Conservation (phyloP, 371 early-diverging fungal species). For the Rhizopus stolonifer region DNA sequence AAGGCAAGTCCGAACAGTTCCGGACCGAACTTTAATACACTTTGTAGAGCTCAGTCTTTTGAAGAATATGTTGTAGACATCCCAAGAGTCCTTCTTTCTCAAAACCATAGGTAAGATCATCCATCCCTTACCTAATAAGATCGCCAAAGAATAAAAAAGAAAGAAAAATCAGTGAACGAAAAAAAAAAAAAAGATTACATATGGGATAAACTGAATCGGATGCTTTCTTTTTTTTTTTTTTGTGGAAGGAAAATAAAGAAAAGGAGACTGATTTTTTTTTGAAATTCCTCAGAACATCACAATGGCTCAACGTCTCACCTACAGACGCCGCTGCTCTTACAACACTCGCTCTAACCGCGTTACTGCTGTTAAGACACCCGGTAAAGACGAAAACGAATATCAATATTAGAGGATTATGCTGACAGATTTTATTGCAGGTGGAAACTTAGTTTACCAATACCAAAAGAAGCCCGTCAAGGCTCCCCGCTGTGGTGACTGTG, state of each 20-base stretch:
- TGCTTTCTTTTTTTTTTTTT: background rate
- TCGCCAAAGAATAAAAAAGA: background rate
- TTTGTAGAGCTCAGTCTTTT: background rate
- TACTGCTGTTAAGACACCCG: conserved; percentile 96
- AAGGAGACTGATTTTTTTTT: conserved; percentile 1
- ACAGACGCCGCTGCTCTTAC: conserved; percentile 96
- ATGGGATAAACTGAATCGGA: background rate
- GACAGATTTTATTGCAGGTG: conserved; percentile 55
- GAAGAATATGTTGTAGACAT: background rate
- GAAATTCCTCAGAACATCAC: conserved; percentile 3
- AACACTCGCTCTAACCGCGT: conserved; percentile 98
- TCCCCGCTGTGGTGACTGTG: conserved; percentile 98
- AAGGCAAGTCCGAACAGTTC: too few species aligned
- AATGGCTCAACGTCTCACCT: conserved; percentile 93
- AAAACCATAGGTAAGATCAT: conserved; percentile 7
- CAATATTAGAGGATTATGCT: background rate
- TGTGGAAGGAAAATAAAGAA: background rate
- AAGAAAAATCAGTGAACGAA: background rate
- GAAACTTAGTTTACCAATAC: conserved; percentile 88
- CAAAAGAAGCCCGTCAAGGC: conserved; percentile 90
- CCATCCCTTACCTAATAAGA: background rate
- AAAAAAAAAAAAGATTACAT: background rate
- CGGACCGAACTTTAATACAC: background rate
- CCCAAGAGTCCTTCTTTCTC: conserved; percentile 2
- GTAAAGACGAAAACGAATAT: conserved; percentile 31